Percentiles rank a stretch among this genome's conserved stretches.
Evolutionary conservation across 352 stramenopile species (phyloP).

Genomic region (Peronospora farinosa): DNA sequence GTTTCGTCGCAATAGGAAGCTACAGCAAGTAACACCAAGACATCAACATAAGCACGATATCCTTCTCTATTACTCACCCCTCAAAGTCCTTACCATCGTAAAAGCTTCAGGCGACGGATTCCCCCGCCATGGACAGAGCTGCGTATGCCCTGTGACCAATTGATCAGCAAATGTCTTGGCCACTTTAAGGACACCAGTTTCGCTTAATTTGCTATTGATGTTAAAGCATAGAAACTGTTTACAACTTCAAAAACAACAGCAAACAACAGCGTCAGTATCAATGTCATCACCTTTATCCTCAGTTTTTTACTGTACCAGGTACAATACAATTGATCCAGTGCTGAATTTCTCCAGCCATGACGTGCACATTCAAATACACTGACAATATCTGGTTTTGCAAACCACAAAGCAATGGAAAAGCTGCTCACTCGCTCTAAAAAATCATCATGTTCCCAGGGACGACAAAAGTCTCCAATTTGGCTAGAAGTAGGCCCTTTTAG

Average conservation of each 20-base stretch:
- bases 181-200: slow-evolving; percentile 31
- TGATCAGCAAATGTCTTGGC: slow-evolving; percentile 34
- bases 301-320: slow-evolving; percentile 18
- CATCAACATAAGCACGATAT: not conserved
- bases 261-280: slow-evolving; percentile 8
- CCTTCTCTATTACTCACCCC: not conserved
- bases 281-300: not conserved
- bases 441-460: slow-evolving; percentile 41
- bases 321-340: slow-evolving; percentile 42
- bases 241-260: slow-evolving; percentile 25
- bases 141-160: slow-evolving; percentile 35
- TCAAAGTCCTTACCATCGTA: slow-evolving; percentile 29
- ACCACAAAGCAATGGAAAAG: slow-evolving; percentile 55
- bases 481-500: not conserved
- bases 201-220: slow-evolving; percentile 47
- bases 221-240: slow-evolving; percentile 43
- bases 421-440: slow-evolving; percentile 49
- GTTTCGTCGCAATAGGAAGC: slow-evolving; percentile 33
- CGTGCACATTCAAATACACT: slow-evolving; percentile 42
- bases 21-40: slow-evolving; percentile 6
- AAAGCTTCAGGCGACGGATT: slow-evolving; percentile 58
- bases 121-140: slow-evolving; percentile 49
- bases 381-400: slow-evolving; percentile 50
- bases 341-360: slow-evolving; percentile 47
- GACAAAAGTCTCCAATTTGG: slow-evolving; percentile 12